Percentiles rank a stretch among this genome's conserved stretches.
phyloP scores from a whole-genome alignment of 2,329 filamentous ascomycete species.

The Coniella vitis region DNA sequence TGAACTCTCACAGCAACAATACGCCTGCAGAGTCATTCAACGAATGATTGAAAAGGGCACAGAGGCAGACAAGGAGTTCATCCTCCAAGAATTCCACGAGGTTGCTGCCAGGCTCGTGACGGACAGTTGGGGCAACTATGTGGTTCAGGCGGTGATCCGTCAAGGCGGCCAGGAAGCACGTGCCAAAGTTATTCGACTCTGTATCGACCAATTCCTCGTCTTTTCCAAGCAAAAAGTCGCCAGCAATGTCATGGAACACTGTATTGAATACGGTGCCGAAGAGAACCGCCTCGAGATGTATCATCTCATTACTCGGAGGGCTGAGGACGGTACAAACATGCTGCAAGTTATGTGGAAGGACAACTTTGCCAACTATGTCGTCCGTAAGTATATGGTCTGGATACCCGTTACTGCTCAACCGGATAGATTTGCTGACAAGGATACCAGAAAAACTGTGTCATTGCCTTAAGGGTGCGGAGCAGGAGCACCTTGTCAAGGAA shows the following conservation, averaged over 20 bases:
- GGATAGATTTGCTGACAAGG: slow-evolving; percentile 5
- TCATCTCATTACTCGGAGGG: slow-evolving; percentile 51
- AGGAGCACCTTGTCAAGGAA: slow-evolving; percentile 52
- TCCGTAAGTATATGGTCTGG: slow-evolving; percentile 60
- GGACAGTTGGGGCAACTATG: slow-evolving; percentile 93
- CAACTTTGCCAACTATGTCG: slow-evolving; percentile 91
- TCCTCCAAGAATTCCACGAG: slow-evolving; percentile 73
- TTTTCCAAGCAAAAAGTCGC: slow-evolving; percentile 95
- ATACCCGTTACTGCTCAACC: background rate
- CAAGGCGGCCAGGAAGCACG: slow-evolving; percentile 69
- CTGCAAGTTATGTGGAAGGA: slow-evolving; percentile 78
- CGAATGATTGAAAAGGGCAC: slow-evolving; percentile 80
- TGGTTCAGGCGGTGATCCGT: slow-evolving; percentile 84
- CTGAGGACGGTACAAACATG: slow-evolving; percentile 57
- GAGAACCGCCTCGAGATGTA: slow-evolving; percentile 66
- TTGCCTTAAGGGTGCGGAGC: slow-evolving; percentile 53
- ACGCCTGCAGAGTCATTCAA: slow-evolving; percentile 90
- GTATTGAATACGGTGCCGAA: slow-evolving; percentile 64
- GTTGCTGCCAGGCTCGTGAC: slow-evolving; percentile 67
- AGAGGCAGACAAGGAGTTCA: slow-evolving; percentile 59
- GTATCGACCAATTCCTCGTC: slow-evolving; percentile 63
- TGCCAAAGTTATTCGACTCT: slow-evolving; percentile 63
- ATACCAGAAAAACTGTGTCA: slow-evolving; percentile 69
- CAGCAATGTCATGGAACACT: slow-evolving; percentile 95
- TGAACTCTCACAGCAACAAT: slow-evolving; percentile 68